These are phyloP conservation scores for Phytophthora constricta DNA, from an alignment of 352 stramenopile genomes.

Conservation along the genomic window DNA sequence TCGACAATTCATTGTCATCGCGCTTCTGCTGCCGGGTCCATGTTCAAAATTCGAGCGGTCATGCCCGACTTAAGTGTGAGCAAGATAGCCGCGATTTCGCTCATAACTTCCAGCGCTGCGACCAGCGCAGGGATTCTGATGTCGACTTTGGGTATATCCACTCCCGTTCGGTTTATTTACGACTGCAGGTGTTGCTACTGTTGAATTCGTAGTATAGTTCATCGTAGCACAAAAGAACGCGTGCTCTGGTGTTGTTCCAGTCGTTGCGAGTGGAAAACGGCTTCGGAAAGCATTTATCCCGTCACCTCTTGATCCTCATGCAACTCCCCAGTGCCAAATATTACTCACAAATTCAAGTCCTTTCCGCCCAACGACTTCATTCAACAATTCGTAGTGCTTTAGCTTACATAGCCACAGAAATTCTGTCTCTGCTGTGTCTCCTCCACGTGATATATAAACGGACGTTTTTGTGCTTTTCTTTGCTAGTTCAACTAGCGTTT, in stretches of 20 bases:
- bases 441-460: conserved; percentile 3
- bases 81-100: not conserved
- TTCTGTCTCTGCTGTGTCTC: conserved; percentile 1
- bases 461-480: conserved; percentile 11
- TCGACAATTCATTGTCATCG: conserved; percentile 2
- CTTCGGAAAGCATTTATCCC: conserved; percentile 4
- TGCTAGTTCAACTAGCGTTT: conserved; percentile 12
- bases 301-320: conserved; percentile 10
- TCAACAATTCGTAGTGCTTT: conserved; percentile 14
- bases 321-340: conserved; percentile 19
- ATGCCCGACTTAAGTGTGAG: not conserved
- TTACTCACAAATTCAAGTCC: conserved; percentile 15
- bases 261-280: too few relatives aligned
- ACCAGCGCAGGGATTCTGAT: not conserved
- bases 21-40: not conserved
- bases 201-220: conserved; percentile 7
- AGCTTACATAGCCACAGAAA: not conserved
- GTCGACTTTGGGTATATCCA: conserved; percentile 9
- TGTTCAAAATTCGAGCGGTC: conserved; percentile 13
- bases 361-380: conserved; percentile 1
- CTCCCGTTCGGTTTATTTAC: conserved; percentile 10
- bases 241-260: not conserved
- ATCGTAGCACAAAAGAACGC: not conserved
- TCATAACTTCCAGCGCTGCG: conserved; percentile 1
- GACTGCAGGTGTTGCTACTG: not conserved